Conservation (phyloP, 352 stramenopile genomes). For the Thalassiosira gravida region DNA sequence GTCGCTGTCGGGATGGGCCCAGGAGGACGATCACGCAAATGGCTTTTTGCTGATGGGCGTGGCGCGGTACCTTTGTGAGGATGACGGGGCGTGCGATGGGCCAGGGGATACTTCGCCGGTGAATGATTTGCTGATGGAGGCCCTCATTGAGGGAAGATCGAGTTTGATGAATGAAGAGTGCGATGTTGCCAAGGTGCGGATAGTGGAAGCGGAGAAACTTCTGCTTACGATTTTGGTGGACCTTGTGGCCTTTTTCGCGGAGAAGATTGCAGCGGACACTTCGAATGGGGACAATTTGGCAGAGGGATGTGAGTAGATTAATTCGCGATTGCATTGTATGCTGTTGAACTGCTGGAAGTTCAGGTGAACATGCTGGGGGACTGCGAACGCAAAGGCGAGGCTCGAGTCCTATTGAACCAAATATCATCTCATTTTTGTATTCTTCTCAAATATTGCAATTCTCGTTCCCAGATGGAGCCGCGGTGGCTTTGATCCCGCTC, state of each 20-base stretch:
- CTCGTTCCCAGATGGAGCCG: conserved; percentile 13
- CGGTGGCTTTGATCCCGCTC: conserved; percentile 30
- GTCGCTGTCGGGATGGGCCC: conserved; percentile 52
- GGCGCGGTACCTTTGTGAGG: conserved; percentile 28
- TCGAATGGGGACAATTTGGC: conserved; percentile 37
- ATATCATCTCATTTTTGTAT: neutral
- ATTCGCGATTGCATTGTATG: neutral
- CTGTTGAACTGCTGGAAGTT: neutral
- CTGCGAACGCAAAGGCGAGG: no score
- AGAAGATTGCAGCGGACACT: conserved; percentile 24
- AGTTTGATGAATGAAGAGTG: conserved; percentile 22
- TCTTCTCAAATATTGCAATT: neutral
- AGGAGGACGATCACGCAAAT: conserved; percentile 20
- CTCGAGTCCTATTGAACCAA: neutral
- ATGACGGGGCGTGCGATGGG: conserved; percentile 10
- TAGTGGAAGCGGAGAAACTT: conserved; percentile 30
- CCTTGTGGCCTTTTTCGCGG: conserved; percentile 42
- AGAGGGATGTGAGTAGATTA: conserved; percentile 38
- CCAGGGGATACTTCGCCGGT: conserved; percentile 18
- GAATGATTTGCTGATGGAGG: conserved; percentile 29
- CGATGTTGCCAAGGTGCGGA: neutral
- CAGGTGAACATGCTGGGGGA: no score
- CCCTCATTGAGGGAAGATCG: conserved; percentile 23
- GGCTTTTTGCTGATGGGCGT: conserved; percentile 48
- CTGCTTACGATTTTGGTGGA: conserved; percentile 51